Evolutionary conservation across 2,329 filamentous ascomycete species (phyloP).

Genomic region (Diaporthe velutina): DNA sequence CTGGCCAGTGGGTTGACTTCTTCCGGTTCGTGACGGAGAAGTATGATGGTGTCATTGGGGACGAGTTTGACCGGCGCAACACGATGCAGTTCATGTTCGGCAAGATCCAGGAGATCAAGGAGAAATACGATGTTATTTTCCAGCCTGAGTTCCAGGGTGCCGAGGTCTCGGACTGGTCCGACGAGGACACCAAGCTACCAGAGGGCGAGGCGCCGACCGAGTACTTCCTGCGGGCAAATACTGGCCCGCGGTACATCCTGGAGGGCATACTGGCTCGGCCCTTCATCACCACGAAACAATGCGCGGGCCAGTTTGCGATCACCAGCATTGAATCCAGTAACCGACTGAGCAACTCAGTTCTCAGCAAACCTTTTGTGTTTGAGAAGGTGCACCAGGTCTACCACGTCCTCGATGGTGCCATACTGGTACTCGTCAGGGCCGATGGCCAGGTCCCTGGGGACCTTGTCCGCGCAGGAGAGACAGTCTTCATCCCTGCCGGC

Average conservation of each 20-base stretch:
- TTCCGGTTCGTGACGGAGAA: background rate
- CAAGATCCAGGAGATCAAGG: conserved; percentile 2
- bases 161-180: background rate
- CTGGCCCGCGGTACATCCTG: background rate
- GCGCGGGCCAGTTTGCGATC: background rate
- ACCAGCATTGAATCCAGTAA: background rate
- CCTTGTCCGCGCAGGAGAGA: background rate
- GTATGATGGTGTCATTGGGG: background rate
- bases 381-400: background rate
- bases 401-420: background rate
- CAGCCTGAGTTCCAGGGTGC: background rate
- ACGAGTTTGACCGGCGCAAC: background rate
- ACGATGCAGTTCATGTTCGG: background rate
- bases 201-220: background rate
- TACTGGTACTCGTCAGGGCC: background rate
- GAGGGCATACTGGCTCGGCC: background rate
- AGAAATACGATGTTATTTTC: background rate
- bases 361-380: background rate
- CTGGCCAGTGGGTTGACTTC: background rate
- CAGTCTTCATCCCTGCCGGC: background rate
- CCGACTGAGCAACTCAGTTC: background rate
- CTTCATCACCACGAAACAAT: background rate
- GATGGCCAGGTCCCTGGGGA: background rate
- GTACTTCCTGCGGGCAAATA: background rate
- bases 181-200: background rate